Base-by-base conservation (phyloP, 345 rosid species). In the Boechera stricta region DNA sequence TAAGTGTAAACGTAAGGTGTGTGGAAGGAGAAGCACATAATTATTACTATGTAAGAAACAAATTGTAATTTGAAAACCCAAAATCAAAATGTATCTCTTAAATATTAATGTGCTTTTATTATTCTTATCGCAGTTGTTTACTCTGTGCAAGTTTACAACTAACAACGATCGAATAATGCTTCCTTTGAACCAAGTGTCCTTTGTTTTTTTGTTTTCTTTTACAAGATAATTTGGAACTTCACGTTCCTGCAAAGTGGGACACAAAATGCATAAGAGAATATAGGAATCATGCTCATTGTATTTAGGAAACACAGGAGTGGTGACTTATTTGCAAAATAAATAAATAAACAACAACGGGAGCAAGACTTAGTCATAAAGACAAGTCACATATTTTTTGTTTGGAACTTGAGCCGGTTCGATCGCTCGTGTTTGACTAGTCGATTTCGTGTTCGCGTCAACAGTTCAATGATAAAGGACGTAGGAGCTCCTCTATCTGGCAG, bases 21-120 rank as follows among this genome's bases (percentile, higher is more conserved):
- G 69, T 32, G 69, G 63, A 75, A 59, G 54, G 28, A 66, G 65
- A 76, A 53, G 63, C 74, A 60, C 79, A 15, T 68, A 76, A 76
- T 38, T 51, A 72, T 36, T 48, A 60, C 18, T 4, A 61, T 13
- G 36, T 28, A 72, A 49, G 32, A 49, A 61, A 49, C 45, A 52
- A 51, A 35, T 24, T 62, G 76, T 73, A 51, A 29, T 52, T 39
- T 62, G n/a, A 59, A 38, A 26, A 49, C 26, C 32, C 73, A 67
- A 59, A 60, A 58, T 67, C 0, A 18, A 67, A 58, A 29, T 67
- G 54, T 68, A 36, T 75, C 49, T 67, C 55, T 12, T 10, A 8
- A 47, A 24, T 13, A 12, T 13, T 31, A 11, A 52, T 41, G 24
- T 63, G 35, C 12, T 52, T 36, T 49, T 49, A 1, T 24, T 11